Base-by-base conservation (phyloP, 345 rosid species). In the Ceriops decandra region DNA sequence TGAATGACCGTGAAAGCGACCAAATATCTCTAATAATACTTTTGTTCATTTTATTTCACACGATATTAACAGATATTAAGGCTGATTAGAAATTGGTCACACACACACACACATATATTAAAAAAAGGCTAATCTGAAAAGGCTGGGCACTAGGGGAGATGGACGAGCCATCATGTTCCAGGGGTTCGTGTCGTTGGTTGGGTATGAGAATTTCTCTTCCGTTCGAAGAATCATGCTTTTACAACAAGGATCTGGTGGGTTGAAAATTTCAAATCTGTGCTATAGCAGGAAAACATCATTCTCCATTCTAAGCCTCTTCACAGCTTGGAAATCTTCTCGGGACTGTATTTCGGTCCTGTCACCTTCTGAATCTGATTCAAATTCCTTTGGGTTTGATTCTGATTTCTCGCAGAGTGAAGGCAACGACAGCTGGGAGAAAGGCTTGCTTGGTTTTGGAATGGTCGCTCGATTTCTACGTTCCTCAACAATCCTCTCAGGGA, bases 341-440 rank as follows among this genome's bases (percentile, higher is more conserved):
- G 75, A 76, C 46, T 76, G 72, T 36, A 71, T 65, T 57, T 85
- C 76, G 26, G 42, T 69, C 38, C 56, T 68, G 27, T 63, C 77
- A 11, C 65, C 72, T 38, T 82, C 79, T 0, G 80, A 76, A 58
- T 83, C 87, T 11, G 80, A 78, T 57, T 74, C 85, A 11, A 53
- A 66, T 16, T 71, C 85, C 31, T 73, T 81, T 28, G 52, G 65
- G 35, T 77, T 79, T 8, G 85, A 85, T 32, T 83, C 87, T 5
- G 90, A 79, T 13, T 79, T 85, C 13, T 82, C 85, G 0, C 80
- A 75, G 7, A 84, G 84, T 7, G 84, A 69, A 54, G 86, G 90
- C 59, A 82, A 71, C 27, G 85, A 81, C 24, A 24, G 27, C 15
- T 72, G 74, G 36, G 76, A 77, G 57, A 57, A 68, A n/a, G 79